These are phyloP conservation scores for Tricholoma sp. DNA, from an alignment of 768 basidiomycete species.

Conservation along the genomic window DNA sequence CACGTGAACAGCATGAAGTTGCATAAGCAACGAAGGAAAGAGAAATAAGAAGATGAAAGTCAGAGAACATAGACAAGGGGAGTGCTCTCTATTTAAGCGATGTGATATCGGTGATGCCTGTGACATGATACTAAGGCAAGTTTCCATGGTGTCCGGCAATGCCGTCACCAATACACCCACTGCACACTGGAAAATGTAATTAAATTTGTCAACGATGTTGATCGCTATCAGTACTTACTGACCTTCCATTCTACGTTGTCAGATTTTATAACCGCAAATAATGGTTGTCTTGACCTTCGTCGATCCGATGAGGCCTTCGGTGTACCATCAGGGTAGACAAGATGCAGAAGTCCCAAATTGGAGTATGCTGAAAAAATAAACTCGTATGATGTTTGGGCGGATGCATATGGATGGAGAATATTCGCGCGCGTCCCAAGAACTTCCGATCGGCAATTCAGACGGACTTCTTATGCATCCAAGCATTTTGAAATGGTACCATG, in stretches of 20 bases:
- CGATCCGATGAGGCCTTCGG: neutral
- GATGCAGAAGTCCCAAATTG: too few relatives aligned
- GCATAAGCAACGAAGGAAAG: neutral
- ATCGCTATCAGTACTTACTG: neutral
- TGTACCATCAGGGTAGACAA: neutral
- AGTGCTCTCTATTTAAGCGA: neutral
- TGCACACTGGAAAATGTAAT: neutral
- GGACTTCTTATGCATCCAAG: constrained; percentile 1
- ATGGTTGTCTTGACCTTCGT: neutral
- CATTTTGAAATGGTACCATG: neutral
- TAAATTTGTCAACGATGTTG: neutral
- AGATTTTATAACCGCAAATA: neutral
- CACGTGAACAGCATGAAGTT: neutral
- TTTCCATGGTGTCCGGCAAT: neutral
- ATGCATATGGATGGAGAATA: too few relatives aligned
- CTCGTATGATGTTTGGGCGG: neutral
- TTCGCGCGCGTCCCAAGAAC: neutral
- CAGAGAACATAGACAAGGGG: neutral
- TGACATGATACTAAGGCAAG: neutral
- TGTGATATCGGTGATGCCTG: neutral
- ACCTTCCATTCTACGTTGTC: neutral
- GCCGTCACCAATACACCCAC: too few relatives aligned
- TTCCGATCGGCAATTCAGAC: neutral
- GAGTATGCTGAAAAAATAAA: too few relatives aligned
- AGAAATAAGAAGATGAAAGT: neutral